phyloP scores from a whole-genome alignment of 768 basidiomycete species.

The Peribolospora baueri region DNA sequence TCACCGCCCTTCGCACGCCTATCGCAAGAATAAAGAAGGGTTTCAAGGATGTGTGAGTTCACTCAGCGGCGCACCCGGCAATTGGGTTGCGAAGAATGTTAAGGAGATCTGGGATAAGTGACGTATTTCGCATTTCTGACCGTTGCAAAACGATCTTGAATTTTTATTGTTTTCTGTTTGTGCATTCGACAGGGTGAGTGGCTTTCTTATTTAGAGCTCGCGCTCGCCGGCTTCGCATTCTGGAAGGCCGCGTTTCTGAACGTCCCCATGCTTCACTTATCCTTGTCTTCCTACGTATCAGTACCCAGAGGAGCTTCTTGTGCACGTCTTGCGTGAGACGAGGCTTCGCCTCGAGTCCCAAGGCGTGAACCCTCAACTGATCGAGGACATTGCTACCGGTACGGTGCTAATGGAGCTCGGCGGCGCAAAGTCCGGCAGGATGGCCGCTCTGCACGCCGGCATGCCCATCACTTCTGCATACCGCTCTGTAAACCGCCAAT shows the following conservation, averaged over 20 bases:
- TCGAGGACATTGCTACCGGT: conserved; percentile 21
- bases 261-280: neutral
- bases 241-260: neutral
- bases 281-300: neutral
- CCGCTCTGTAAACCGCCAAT: conserved; percentile 25
- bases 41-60: conserved; percentile 44
- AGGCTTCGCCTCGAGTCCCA: conserved; percentile 5
- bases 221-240: neutral
- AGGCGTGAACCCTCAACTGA: conserved; percentile 7
- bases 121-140: no score
- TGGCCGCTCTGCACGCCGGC: conserved; percentile 21
- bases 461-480: conserved; percentile 21
- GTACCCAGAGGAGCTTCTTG: conserved; percentile 6
- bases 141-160: no score
- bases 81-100: no score
- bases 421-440: conserved; percentile 20
- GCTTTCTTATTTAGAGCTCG: neutral
- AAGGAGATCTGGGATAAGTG: no score
- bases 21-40: conserved; percentile 74
- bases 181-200: no score
- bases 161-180: no score
- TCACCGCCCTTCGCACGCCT: conserved; percentile 65
- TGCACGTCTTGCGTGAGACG: conserved; percentile 8
- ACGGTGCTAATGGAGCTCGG: conserved; percentile 22
- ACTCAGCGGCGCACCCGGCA: neutral